A percentile compares a stretch with the other conserved stretches of the same genome.
phyloP scores from a whole-genome alignment of 345 rosid species.

The Angophora floribunda region DNA sequence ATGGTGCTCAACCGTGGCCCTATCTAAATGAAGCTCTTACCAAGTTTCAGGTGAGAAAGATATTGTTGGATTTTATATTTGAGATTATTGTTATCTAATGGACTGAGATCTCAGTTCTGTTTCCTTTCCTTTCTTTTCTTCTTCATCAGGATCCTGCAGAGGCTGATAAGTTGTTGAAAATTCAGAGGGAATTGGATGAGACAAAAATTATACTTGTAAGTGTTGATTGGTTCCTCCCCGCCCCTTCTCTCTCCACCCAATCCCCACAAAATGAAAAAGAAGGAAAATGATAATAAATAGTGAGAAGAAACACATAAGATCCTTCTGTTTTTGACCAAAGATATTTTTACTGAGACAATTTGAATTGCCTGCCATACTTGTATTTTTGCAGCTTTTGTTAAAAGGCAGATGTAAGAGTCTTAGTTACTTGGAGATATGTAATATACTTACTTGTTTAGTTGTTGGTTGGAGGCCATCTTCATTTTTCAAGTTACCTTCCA shows the following conservation, averaged over 20 bases:
- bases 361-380: background rate
- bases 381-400: background rate
- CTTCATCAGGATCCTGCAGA: constrained; percentile 85
- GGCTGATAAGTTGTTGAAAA: constrained; percentile 93
- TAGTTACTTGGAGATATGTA: background rate
- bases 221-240: background rate
- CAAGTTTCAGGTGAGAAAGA: constrained; percentile 59
- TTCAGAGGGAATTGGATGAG: constrained; percentile 97
- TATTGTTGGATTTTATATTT: background rate
- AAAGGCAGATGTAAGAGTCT: background rate
- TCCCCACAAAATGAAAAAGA: background rate
- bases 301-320: background rate
- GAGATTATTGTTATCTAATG: background rate
- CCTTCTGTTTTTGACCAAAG: background rate
- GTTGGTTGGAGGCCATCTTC: background rate
- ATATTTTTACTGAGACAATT: background rate
- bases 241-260: background rate
- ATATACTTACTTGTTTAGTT: background rate
- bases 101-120: background rate
- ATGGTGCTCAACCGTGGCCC: constrained; percentile 68
- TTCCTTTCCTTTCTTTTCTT: background rate
- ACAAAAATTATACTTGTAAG: constrained; percentile 97
- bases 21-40: constrained; percentile 66
- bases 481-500: background rate
- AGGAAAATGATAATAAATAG: background rate